Evolutionary conservation across 371 early-diverging fungal species (phyloP), one percentile per base, ranked within the genome.

Genomic region (Paraphysoderma sedebokerense): DNA sequence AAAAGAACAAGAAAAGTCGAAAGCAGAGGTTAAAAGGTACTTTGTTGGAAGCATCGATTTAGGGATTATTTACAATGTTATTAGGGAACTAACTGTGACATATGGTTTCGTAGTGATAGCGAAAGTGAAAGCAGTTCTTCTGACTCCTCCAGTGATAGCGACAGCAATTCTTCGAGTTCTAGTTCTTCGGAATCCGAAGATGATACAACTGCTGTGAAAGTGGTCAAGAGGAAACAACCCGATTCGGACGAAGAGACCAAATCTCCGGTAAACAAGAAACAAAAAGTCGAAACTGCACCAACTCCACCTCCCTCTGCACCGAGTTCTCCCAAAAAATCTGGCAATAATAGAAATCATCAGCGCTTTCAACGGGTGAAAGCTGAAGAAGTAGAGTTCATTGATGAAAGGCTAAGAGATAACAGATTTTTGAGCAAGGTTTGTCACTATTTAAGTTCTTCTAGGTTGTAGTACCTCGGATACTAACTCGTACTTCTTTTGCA

Each of bases 391-490:
- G 70, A 66, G 13, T 91, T 86, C 52, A 49, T 60, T 3, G 81
- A 86, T 56, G 81, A 85, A 0, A 60, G 80, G 30, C 63, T 92
- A 44, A 82, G 73, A 57, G 87, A 91, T 60, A 93, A 91, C 63
- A 65, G 78, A 0, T 90, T 83, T 59, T 64, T 69, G 41, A 44
- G 61, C 39, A 87, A 82, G 61, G 67, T 62, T 49, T 26, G 38
- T 33, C 29, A 30, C 20, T n/a, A 28, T 9, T n/a, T 57, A 17
- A 26, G 22, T 44, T 56, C 6, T 3, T 23, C 26, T 48, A 19
- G 46, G 9, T n/a, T 8, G 11, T 30, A 23, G n/a, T 48, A 52
- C 24, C 24, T 24, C 24, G 19, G 0, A 2, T n/a, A 17, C 0
- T n/a, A 51, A 19, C 40, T 31, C 35, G 20, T 37, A 23, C 39